phyloP scores from a whole-genome alignment of 345 rosid species.

The Limnanthes douglasii region DNA sequence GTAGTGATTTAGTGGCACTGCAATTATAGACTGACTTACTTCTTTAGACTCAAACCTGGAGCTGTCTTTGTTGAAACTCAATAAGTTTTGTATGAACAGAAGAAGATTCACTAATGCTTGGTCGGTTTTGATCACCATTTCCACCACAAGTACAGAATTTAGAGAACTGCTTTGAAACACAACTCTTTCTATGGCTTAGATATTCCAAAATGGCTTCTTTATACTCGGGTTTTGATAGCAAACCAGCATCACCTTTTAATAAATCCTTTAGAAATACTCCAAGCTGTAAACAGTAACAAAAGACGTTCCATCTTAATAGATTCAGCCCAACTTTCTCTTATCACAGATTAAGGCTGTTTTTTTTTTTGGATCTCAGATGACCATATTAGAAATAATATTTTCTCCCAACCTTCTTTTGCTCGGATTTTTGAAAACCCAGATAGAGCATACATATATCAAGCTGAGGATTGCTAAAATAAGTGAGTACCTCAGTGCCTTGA shows the following conservation, averaged over 20 bases:
- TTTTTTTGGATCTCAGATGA: too few relatives aligned
- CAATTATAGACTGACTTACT: neutral
- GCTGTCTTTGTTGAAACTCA: slow-evolving; percentile 43
- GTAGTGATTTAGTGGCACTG: neutral
- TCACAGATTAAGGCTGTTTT: too few relatives aligned
- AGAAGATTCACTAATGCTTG: slow-evolving; percentile 11
- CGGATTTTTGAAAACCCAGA: too few relatives aligned
- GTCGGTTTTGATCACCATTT: slow-evolving; percentile 21
- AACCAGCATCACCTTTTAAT: slow-evolving; percentile 43
- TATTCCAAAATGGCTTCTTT: slow-evolving; percentile 60
- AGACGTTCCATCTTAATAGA: too few relatives aligned
- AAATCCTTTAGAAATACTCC: slow-evolving; percentile 56
- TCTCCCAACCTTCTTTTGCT: too few relatives aligned
- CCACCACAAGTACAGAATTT: slow-evolving; percentile 74
- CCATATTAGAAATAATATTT: too few relatives aligned
- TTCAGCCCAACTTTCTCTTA: too few relatives aligned
- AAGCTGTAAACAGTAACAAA: slow-evolving; percentile 11
- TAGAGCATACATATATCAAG: too few relatives aligned
- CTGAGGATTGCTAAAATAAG: too few relatives aligned
- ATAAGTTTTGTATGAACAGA: slow-evolving; percentile 21
- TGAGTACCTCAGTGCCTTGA: slow-evolving; percentile 78
- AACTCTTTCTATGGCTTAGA: slow-evolving; percentile 38
- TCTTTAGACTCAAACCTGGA: slow-evolving; percentile 33
- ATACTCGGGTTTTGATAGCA: slow-evolving; percentile 48
- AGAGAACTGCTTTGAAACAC: slow-evolving; percentile 57